phyloP scores from a whole-genome alignment of 192 early-diverging fungal genomes.

The Umbelopsis vinacea region DNA sequence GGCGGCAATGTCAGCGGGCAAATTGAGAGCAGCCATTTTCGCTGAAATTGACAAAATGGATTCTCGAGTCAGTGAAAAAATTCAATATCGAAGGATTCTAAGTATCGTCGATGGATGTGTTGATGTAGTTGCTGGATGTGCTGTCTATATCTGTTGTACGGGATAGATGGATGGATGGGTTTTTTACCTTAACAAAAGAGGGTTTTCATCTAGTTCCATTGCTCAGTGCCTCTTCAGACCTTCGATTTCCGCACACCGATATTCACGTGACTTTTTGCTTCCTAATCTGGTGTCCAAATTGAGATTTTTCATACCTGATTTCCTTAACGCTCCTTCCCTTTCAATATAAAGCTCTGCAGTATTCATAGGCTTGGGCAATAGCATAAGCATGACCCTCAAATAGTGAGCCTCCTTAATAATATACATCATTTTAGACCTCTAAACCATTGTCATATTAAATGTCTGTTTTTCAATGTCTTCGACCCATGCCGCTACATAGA shows the following conservation, averaged over 20 bases:
- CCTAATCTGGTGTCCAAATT: no score
- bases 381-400: no score
- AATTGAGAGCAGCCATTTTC: constrained; percentile 56
- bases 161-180: constrained; percentile 15
- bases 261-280: no score
- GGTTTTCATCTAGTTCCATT: not conserved
- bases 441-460: no score
- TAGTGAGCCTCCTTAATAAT: no score
- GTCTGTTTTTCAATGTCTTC: no score
- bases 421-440: no score
- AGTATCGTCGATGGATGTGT: constrained; percentile 3
- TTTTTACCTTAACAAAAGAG: constrained; percentile 21
- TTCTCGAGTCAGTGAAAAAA: constrained; percentile 17
- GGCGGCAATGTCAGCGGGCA: constrained; percentile 60
- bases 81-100: not conserved
- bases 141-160: not conserved
- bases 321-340: no score
- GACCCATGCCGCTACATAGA: no score
- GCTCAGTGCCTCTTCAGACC: constrained; percentile 4
- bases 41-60: not conserved
- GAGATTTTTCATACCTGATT: no score
- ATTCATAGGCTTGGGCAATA: no score
- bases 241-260: not conserved
- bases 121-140: not conserved
- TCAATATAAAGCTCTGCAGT: no score